phyloP scores from a whole-genome alignment of 163 green algal species.

The Scenedesmus sp. region DNA sequence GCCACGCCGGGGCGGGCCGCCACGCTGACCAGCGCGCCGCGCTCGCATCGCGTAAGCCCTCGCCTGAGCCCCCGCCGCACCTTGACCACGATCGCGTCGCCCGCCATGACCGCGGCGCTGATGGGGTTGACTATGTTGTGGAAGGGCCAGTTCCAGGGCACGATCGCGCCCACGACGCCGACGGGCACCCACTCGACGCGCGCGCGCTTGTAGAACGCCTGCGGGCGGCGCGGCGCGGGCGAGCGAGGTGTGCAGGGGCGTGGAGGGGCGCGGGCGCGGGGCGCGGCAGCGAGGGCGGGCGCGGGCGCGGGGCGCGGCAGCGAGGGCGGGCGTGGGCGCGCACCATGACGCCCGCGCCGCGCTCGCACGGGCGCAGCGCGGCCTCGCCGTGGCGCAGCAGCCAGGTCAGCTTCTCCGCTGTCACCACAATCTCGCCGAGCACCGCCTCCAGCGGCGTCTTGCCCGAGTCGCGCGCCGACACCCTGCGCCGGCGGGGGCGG shows the following conservation, averaged over 20 bases:
- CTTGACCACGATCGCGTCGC: constrained; percentile 97
- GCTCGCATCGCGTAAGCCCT: too few species aligned
- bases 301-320: too few species aligned
- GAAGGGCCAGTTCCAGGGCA: constrained; percentile 99
- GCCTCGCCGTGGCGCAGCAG: constrained; percentile 87
- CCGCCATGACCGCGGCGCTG: constrained; percentile 90
- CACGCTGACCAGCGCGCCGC: too few species aligned
- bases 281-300: background rate
- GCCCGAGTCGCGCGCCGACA: constrained; percentile 92
- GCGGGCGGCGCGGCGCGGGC: background rate
- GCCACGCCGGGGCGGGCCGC: too few species aligned
- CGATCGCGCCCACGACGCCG: constrained; percentile 96
- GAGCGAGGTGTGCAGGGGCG: too few species aligned
- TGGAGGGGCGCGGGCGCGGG: too few species aligned
- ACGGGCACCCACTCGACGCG: constrained; percentile 94
- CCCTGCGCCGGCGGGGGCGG: constrained; percentile 56
- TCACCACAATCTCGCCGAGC: constrained; percentile 96
- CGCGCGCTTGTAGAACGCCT: constrained; percentile 96
- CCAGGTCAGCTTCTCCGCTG: constrained; percentile 98
- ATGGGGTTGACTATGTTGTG: constrained; percentile 99
- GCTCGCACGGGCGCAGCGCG: constrained; percentile 82
- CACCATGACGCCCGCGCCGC: constrained; percentile 83
- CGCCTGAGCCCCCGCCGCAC: too few species aligned
- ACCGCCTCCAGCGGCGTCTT: constrained; percentile 96
- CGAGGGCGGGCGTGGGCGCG: background rate